Percentiles rank a stretch among this genome's conserved stretches.
These are phyloP conservation scores for Termitomyces sp. DNA, from an alignment of 1,284 basidiomycete species.

Conservation along the genomic window DNA sequence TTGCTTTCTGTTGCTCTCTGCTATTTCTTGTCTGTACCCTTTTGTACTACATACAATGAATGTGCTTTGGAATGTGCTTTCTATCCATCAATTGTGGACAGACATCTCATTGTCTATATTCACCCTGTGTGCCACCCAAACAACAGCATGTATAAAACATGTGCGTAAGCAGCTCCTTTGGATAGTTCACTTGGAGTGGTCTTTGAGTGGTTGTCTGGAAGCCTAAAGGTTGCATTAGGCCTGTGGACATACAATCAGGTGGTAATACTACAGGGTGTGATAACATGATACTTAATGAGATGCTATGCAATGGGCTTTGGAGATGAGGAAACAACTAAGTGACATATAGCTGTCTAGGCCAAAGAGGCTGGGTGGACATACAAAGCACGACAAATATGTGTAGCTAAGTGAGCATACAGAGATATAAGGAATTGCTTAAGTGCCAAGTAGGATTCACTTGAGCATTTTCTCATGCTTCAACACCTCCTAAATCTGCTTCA, in stretches of 20 bases:
- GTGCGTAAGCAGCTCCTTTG: slow-evolving; percentile 57
- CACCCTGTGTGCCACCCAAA: slow-evolving; percentile 22
- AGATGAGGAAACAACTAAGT: too few species aligned
- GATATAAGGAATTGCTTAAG: too few species aligned
- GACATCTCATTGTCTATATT: neutral
- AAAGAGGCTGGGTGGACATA: too few species aligned
- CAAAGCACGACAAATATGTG: too few species aligned
- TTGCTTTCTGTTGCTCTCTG: slow-evolving; percentile 11
- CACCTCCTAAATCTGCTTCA: too few species aligned
- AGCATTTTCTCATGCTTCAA: too few species aligned
- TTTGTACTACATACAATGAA: slow-evolving; percentile 2
- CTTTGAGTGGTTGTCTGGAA: too few species aligned
- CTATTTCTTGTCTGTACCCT: slow-evolving; percentile 9
- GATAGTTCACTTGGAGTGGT: slow-evolving; percentile 53
- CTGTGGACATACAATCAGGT: slow-evolving; percentile 14
- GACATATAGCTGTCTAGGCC: too few species aligned
- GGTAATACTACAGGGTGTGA: slow-evolving; percentile 42
- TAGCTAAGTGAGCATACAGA: too few species aligned
- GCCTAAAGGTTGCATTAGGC: slow-evolving; percentile 27
- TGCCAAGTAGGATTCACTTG: too few species aligned
- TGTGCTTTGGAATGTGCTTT: too few species aligned
- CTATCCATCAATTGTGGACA: slow-evolving; percentile 3
- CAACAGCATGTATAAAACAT: slow-evolving; percentile 61
- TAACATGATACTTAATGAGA: slow-evolving; percentile 52
- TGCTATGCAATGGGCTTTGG: slow-evolving; percentile 54